Base-by-base conservation (phyloP, 305 asterid species). In the Stenogyne calaminthoides region DNA sequence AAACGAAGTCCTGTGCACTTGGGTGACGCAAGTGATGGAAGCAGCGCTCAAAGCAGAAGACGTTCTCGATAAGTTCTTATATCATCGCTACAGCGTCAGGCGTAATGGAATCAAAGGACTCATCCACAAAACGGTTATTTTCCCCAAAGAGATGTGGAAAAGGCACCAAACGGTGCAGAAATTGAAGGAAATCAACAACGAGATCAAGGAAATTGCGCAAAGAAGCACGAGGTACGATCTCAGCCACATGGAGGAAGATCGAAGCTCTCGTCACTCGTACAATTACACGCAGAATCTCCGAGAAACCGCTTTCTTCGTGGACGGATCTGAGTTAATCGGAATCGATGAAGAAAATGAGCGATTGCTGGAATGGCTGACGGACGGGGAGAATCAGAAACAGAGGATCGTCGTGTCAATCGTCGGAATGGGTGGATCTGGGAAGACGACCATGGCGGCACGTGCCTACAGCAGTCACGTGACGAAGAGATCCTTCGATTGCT, bases 11-110 rank as follows among this genome's bases (percentile, higher is more conserved):
- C 10, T 69, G 12, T 9, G 55, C 65, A 19, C 27, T 22, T 69
- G 74, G 65, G 65, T 20, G n/a, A 37, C 74, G 0, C 74, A 69
- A 39, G 74, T 69, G 25, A 55, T 62, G 55, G 74, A 69, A 1
- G 74, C 74, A 1, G 74, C 74, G 0, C 40, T 55, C 15, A 39
- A 55, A 16, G 74, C 65, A 0, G 74, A 69, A n/a, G 74, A 69
- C 10, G 65, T 69, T n/a, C 22, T 55, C 7, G 74, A 69, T 27
- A 56, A 69, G 10, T 69, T 55, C 49, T 6, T 69, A 14, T 69
- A 69, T n/a, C 64, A 37, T 37, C 15, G 19, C 22, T 69, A 18
- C 65, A 55, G 74, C 52, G n/a, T 55, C 9, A 56, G 27, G n/a
- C 65, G 25, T 1, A 39, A 2, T 5, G 40, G 74, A 49, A 44